Base-by-base conservation (phyloP, 805 yeast genomes). In the Yarrowia bubula region DNA sequence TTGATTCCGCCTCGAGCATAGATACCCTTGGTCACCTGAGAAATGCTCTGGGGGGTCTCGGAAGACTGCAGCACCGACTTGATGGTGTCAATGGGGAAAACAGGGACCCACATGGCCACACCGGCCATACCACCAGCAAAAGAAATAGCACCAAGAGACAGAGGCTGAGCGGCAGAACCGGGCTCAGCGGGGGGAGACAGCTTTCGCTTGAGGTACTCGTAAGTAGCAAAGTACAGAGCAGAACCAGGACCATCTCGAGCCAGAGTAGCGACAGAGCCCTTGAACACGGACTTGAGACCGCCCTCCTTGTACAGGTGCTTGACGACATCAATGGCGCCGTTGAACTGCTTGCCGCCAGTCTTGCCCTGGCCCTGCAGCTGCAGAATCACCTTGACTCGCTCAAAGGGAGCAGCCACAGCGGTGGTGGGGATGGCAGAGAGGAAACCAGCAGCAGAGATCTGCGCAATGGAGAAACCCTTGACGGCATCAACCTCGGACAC, bases 241-340 rank as follows among this genome's bases (percentile, higher is more conserved):
- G 96, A 88, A 1, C 99, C 99, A 0, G 99, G 98, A 1, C 98
- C 98, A 74, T 93, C 99, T 76, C 99, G 85, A 17, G 97, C 96
- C 68, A 93, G 78, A 1, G 99, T 93, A 2, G 98, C 97, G 14
- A 82, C 82, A 0, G 97, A 89, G 17, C 99, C 99, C 75, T 90
- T 90, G 78, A 89, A 93, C 32, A 95, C 81, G 0, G 98, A 92
- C 66, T 82, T 77, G 28, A 92, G 69, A 33, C 98, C 98, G 38
- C 98, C 98, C 51, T 88, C 85, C 43, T 80, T 80, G 71, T 91
- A 85, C 71, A 93, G 83, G 71, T 85, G 84, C 68, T 79, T 80
- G 37, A 92, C 86, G 2, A 88, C 90, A 35, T 84, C 80, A 13
- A 80, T 76, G 14, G 90, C 86, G 1, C 84, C 79, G 28, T 74